A percentile compares a stretch with the other conserved stretches of the same genome.
Conservation (phyloP, 163 green algal genomes). For the Botryococcus braunii region DNA sequence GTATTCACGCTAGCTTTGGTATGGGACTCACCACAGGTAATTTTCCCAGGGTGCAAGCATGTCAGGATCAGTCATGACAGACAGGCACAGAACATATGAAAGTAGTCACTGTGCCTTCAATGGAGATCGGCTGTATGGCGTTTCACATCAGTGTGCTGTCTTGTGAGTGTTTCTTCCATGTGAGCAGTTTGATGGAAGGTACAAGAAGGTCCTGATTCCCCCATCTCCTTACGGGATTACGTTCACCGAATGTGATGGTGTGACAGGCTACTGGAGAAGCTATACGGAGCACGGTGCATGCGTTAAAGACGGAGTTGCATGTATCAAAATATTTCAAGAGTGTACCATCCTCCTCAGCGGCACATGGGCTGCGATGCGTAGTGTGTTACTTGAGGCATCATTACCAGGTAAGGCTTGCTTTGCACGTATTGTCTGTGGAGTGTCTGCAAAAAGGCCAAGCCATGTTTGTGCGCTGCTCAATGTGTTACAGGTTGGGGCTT, state of each 20-base stretch:
- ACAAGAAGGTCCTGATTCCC: too few species aligned
- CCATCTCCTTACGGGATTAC: too few species aligned
- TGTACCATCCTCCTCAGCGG: neutral
- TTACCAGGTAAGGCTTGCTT: constrained; percentile 28
- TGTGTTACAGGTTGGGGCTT: neutral
- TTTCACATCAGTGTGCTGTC: too few species aligned
- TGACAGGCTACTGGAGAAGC: constrained; percentile 37
- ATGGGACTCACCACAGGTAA: constrained; percentile 59
- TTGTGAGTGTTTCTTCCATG: too few species aligned
- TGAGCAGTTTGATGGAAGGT: too few species aligned
- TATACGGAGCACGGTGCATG: constrained; percentile 35
- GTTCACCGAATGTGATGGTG: too few species aligned
- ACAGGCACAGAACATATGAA: too few species aligned
- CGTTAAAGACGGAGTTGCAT: constrained; percentile 24
- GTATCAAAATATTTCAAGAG: constrained; percentile 36
- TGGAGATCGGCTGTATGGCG: too few species aligned
- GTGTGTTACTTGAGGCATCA: constrained; percentile 68
- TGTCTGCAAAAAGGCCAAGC: neutral
- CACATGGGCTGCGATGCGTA: constrained; percentile 23
- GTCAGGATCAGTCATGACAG: too few species aligned
- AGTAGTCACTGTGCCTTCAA: too few species aligned
- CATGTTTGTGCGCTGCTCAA: neutral
- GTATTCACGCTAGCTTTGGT: constrained; percentile 63
- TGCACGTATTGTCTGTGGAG: neutral
- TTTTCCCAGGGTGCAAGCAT: too few species aligned